Evolutionary conservation across 306 rosid species (phyloP).

Genomic region (Alnus rubra): DNA sequence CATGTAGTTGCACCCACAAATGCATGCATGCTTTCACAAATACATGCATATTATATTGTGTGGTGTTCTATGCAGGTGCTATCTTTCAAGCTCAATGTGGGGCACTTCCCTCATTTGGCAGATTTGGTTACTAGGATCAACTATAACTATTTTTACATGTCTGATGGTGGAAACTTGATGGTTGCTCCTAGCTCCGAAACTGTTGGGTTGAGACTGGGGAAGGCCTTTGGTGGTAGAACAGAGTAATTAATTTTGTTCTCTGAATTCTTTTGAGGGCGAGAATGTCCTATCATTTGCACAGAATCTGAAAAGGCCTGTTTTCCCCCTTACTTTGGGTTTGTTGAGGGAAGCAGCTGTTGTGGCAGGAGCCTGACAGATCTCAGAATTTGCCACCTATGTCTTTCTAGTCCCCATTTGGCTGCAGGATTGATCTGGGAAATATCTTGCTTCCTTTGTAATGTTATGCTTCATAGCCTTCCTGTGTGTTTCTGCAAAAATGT

Average conservation of each 20-base stretch:
- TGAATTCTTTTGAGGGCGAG: constrained; percentile 13
- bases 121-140: constrained; percentile 95
- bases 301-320: background rate
- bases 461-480: background rate
- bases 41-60: background rate
- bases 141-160: constrained; percentile 91
- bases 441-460: background rate
- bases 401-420: background rate
- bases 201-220: constrained; percentile 57
- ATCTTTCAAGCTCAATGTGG: constrained; percentile 91
- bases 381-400: background rate
- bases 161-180: constrained; percentile 81
- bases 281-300: constrained; percentile 29
- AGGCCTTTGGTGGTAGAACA: constrained; percentile 47
- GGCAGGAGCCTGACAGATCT: background rate
- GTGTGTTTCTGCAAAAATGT: background rate
- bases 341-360: constrained; percentile 10
- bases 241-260: constrained; percentile 27
- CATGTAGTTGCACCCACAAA: background rate
- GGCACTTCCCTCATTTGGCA: constrained; percentile 95
- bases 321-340: background rate
- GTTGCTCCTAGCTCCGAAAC: constrained; percentile 63
- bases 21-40: background rate
- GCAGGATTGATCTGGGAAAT: background rate
- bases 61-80: constrained; percentile 62